Conservation (phyloP, 768 basidiomycete species). For the Peribolospora baueri region DNA sequence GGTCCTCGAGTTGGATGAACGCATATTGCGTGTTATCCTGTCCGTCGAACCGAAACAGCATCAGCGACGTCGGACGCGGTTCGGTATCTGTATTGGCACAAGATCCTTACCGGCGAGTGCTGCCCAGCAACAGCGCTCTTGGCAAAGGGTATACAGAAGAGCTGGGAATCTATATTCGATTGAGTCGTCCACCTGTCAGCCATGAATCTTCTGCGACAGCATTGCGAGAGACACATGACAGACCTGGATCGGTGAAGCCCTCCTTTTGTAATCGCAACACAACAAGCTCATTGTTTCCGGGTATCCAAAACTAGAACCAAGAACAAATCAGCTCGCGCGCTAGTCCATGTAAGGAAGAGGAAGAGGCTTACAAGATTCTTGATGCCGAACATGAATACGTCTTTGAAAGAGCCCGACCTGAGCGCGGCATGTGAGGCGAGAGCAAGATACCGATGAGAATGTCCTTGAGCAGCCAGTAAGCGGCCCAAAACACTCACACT, state of each 20-base stretch:
- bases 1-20: slow-evolving; percentile 84
- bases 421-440: neutral
- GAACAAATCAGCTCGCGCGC: slow-evolving; percentile 2
- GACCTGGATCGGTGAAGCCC: slow-evolving; percentile 17
- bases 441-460: neutral
- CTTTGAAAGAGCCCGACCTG: slow-evolving; percentile 34
- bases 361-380: slow-evolving; percentile 34
- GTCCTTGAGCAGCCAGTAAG: neutral
- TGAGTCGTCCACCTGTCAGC: neutral
- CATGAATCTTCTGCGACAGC: neutral
- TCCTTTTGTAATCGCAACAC: slow-evolving; percentile 35
- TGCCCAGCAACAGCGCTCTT: slow-evolving; percentile 82
- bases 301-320: slow-evolving; percentile 56
- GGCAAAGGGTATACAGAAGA: slow-evolving; percentile 73
- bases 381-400: slow-evolving; percentile 65
- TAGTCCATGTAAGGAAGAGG: neutral
- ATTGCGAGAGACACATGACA: neutral
- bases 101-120: slow-evolving; percentile 52
- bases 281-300: slow-evolving; percentile 73
- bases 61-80: neutral
- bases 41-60: neutral
- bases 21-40: slow-evolving; percentile 91
- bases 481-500: slow-evolving; percentile 16
- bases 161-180: slow-evolving; percentile 28
- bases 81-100: neutral